Base-by-base conservation (phyloP, 148 eudicot genomes). In the Oxyria digyna region DNA sequence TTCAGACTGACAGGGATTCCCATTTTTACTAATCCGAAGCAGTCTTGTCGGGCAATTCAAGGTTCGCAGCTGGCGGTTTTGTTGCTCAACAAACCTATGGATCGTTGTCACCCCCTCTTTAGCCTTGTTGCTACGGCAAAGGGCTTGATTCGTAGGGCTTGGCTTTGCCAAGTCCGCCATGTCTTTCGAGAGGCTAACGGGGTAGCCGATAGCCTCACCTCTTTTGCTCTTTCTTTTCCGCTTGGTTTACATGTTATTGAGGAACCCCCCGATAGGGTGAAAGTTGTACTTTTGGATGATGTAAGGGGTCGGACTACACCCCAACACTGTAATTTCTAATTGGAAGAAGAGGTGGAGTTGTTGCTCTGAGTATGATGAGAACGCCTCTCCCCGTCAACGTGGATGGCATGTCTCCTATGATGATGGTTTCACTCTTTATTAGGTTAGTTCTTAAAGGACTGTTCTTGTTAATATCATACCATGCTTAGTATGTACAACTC, bases 291-390 rank as follows among this genome's bases (percentile, higher is more conserved):
- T n/a, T n/a, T n/a, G n/a, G n/a, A n/a, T n/a, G n/a, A n/a, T n/a
- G n/a, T n/a, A n/a, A n/a, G n/a, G n/a, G n/a, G n/a, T n/a, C n/a
- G n/a, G n/a, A n/a, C n/a, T n/a, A n/a, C n/a, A n/a, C n/a, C 89
- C 89, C n/a, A 87, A 87, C 72, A 81, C 91, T 1, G 91, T 85
- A 69, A 72, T 74, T 35, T 40, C 71, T 3, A 87, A 85, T 79
- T 85, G 87, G 89, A 87, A 83, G 71, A 79, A 74, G 77, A 79
- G 93, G 73, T 87, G 92, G 92, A 87, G 89, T 68, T 87, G 93
- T 40, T 87, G 87, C 40, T 78, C 84, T n/a, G 92, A 87, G 79
- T 77, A 85, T 42, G 81, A 68, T 69, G 84, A 85, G 71, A 81
- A 78, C 35, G 89, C 89, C 12, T 78, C 85, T 17, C 89, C 87